phyloP scores from a whole-genome alignment of 129 eudicot genomes.

The Scalesia atractyloides region DNA sequence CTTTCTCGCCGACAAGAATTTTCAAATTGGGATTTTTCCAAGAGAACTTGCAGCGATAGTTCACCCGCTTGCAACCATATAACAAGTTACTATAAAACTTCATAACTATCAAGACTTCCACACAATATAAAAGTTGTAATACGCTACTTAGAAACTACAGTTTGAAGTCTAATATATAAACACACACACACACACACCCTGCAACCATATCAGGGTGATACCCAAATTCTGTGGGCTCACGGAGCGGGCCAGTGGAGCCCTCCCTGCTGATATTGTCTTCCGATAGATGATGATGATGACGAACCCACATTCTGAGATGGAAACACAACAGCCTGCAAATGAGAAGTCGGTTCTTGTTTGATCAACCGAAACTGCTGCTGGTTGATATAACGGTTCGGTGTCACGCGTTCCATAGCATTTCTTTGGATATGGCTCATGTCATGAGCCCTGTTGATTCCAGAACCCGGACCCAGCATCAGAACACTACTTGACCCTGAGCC shows the following conservation, averaged over 20 bases:
- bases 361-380: constrained; percentile 38
- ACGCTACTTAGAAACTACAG: constrained; percentile 11
- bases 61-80: too few relatives aligned
- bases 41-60: too few relatives aligned
- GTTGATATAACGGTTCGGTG: constrained; percentile 52
- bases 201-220: constrained; percentile 61
- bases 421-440: constrained; percentile 58
- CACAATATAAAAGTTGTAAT: background rate
- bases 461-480: constrained; percentile 55
- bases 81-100: background rate
- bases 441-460: constrained; percentile 45
- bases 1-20: too few relatives aligned
- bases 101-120: background rate
- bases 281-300: constrained; percentile 47
- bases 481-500: constrained; percentile 48
- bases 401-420: constrained; percentile 51
- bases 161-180: constrained; percentile 5
- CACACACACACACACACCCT: constrained; percentile 39
- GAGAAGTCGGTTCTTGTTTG: constrained; percentile 53
- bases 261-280: constrained; percentile 49
- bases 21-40: too few relatives aligned
- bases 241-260: constrained; percentile 59
- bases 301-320: constrained; percentile 67
- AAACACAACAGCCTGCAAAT: constrained; percentile 56
- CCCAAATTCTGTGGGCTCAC: constrained; percentile 32